phyloP scores from a whole-genome alignment of 2,329 filamentous ascomycete species.

The Rutstroemia sp. region DNA sequence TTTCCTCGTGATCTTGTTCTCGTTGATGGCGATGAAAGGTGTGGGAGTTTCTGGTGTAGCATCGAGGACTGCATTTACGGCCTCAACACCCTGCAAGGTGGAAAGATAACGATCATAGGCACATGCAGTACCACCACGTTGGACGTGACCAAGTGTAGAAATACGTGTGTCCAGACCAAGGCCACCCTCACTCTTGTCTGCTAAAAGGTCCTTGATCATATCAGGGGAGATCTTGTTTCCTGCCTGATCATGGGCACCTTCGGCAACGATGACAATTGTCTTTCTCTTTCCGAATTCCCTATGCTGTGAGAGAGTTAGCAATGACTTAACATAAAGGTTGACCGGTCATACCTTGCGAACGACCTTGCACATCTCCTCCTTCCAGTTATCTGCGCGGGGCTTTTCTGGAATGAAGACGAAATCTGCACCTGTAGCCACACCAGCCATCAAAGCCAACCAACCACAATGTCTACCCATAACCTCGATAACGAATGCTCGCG shows the following conservation, averaged over 20 bases:
- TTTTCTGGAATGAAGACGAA: constrained; percentile 97
- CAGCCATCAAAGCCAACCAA: constrained; percentile 94
- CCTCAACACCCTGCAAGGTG: constrained; percentile 89
- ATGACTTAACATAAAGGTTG: not conserved
- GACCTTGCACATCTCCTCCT: constrained; percentile 75
- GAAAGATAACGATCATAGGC: constrained; percentile 91
- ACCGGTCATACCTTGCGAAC: constrained; percentile 54
- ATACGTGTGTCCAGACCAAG: constrained; percentile 86
- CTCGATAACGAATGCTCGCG: constrained; percentile 92
- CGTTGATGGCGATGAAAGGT: constrained; percentile 90
- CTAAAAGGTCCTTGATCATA: constrained; percentile 84
- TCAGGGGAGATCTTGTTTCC: constrained; percentile 75
- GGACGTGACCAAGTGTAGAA: constrained; percentile 94
- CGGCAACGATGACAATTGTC: constrained; percentile 96
- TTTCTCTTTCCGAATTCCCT: constrained; percentile 85
- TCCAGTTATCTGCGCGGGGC: constrained; percentile 81
- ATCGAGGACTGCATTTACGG: constrained; percentile 84
- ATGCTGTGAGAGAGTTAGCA: constrained; percentile 48
- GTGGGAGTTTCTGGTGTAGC: constrained; percentile 84
- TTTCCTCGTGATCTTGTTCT: constrained; percentile 94
- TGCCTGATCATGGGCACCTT: constrained; percentile 81
- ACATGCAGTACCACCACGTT: constrained; percentile 85
- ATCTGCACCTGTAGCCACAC: constrained; percentile 89
- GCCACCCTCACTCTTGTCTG: constrained; percentile 61
- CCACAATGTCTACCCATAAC: constrained; percentile 98